These are phyloP conservation scores for Sistotremastrum niveocremeum DNA, from an alignment of 768 basidiomycete species.

Conservation along the genomic window DNA sequence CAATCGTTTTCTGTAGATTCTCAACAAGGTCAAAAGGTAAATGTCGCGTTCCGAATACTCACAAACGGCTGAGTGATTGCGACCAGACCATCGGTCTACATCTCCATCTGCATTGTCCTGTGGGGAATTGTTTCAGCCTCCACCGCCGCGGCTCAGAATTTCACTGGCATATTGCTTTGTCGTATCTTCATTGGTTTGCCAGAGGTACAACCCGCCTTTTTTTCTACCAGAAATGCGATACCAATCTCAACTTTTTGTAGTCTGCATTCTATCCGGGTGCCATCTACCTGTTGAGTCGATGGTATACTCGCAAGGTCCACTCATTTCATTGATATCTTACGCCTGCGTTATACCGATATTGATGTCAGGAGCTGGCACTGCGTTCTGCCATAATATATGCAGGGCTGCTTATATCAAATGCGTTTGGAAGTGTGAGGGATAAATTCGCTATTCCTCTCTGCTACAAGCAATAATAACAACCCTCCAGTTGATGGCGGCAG, in stretches of 20 bases:
- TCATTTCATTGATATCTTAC: background rate
- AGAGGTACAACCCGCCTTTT: conserved; percentile 25
- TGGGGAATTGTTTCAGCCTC: conserved; percentile 26
- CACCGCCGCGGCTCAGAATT: conserved; percentile 16
- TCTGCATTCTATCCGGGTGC: conserved; percentile 18
- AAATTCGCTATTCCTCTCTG: background rate
- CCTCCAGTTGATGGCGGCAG: conserved; percentile 24
- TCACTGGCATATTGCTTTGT: background rate
- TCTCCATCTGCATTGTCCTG: conserved; percentile 15
- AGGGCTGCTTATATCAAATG: conserved; percentile 30
- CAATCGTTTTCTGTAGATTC: too few species aligned
- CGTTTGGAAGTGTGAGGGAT: conserved; percentile 22
- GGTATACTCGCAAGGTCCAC: conserved; percentile 23
- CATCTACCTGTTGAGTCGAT: conserved; percentile 21
- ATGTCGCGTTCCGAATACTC: conserved; percentile 2
- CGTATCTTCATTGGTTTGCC: conserved; percentile 9
- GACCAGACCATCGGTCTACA: conserved; percentile 15
- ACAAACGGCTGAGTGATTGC: background rate
- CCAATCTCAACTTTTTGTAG: too few species aligned
- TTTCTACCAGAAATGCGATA: conserved; percentile 3
- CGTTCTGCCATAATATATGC: conserved; percentile 22
- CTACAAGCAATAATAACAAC: conserved; percentile 2
- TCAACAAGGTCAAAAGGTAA: conserved; percentile 5
- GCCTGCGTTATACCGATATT: background rate
- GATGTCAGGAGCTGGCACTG: conserved; percentile 18